Base-by-base conservation (phyloP, 2,329 filamentous ascomycete species). In the Colletotrichum lentis region DNA sequence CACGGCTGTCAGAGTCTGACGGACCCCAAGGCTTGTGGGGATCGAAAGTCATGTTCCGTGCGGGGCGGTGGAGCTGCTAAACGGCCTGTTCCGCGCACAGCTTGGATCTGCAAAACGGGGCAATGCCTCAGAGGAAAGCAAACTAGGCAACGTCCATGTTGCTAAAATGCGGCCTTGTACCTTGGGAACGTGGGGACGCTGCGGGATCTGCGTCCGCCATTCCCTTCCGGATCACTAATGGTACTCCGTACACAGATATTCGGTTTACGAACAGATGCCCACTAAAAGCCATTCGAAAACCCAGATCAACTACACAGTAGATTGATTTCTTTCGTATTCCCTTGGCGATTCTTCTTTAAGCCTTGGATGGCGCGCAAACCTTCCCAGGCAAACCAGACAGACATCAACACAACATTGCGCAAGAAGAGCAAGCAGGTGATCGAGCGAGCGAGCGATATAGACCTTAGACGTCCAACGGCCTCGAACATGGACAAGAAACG, bases 61-160 rank as follows among this genome's bases (percentile, higher is more conserved):
- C 53, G 46, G 61, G 46, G 62, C 35, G 37, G 65, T 68, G 65
- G 53, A 54, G 53, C 46, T 20, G 39, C 18, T 53, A 35, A 39
- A 46, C 64, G 60, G 60, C 39, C 59, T 52, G 59, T 58, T 57
- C 60, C 64, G 64, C 46, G 16, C 41, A 64, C 47, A 44, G 63
- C 20, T 27, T 20, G 18, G 46, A 55, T 46, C 41, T 27, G 31
- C 24, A 62, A 14, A n/a, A 63, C 44, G 47, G 47, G 47, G 24
- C n/a, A 50, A 50, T 50, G 18, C 7, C n/a, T 49, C n/a, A 47
- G 35, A 46, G 47, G 47, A 59, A 58, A 58, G 41, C 64, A 54
- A 64, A 58, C 39, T 24, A 27, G 47, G 59, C 44, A 41, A 41
- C 44, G 47, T 55, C 52, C 52, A 64, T 24, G 54, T 53, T 43